Percentiles rank a stretch among this genome's conserved stretches.
These are phyloP conservation scores for Lactarius deliciosus DNA, from an alignment of 768 basidiomycete genomes.

Conservation along the genomic window DNA sequence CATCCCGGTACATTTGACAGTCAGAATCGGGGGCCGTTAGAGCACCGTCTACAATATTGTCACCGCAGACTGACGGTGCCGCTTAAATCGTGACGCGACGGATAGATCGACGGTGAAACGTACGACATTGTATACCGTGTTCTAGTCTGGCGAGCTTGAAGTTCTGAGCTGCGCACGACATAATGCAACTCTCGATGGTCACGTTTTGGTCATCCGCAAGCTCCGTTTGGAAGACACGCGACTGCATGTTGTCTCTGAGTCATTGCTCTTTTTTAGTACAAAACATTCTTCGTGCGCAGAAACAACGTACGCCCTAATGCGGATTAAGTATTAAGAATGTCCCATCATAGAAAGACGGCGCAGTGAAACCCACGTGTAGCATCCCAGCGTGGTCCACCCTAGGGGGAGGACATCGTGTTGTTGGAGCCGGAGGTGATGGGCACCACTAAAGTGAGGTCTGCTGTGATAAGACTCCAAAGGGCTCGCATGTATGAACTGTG, in stretches of 20 bases:
- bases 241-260: constrained; percentile 54
- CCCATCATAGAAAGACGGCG: not conserved
- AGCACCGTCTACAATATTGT: constrained; percentile 61
- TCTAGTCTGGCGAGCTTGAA: constrained; percentile 72
- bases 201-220: constrained; percentile 40
- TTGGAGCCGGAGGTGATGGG: constrained; percentile 12
- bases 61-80: constrained; percentile 59
- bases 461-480: not conserved
- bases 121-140: constrained; percentile 53
- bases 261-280: constrained; percentile 6
- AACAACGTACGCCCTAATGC: constrained; percentile 47
- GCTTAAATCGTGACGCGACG: not conserved
- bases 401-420: constrained; percentile 42
- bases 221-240: constrained; percentile 54
- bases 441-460: not conserved
- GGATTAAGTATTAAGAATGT: constrained; percentile 36
- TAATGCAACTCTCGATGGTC: constrained; percentile 66
- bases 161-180: constrained; percentile 51
- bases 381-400: constrained; percentile 59
- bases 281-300: not conserved
- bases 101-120: constrained; percentile 31
- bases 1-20: constrained; percentile 75
- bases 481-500: constrained; percentile 8
- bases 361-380: constrained; percentile 50
- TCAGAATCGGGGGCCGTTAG: constrained; percentile 45